Conservation (phyloP, 2,329 filamentous ascomycete species). For the Epichloe gansuensis region DNA sequence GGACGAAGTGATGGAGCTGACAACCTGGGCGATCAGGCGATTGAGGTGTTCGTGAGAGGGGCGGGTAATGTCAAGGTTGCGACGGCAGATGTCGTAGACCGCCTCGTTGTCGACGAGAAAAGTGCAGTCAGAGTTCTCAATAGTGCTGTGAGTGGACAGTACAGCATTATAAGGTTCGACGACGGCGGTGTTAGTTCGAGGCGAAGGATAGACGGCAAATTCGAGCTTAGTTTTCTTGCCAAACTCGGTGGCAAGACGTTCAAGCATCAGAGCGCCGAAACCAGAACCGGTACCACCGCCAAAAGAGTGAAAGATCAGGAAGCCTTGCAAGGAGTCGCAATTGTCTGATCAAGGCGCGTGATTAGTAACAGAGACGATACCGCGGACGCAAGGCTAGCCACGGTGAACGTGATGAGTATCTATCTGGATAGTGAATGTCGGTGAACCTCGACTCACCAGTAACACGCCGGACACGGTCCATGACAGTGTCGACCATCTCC, state of each 20-base stretch:
- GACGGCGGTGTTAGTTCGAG: constrained; percentile 56
- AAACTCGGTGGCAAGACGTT: constrained; percentile 61
- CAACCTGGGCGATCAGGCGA: constrained; percentile 60
- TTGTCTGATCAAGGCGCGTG: constrained; percentile 39
- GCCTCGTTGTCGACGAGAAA: constrained; percentile 67
- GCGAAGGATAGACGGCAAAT: constrained; percentile 60
- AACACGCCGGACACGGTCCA: constrained; percentile 58
- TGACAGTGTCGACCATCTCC: constrained; percentile 60
- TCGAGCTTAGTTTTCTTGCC: constrained; percentile 70
- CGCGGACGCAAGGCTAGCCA: not conserved
- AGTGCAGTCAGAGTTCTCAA: constrained; percentile 69
- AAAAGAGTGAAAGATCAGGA: constrained; percentile 65
- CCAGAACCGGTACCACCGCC: constrained; percentile 62
- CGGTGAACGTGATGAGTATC: not conserved
- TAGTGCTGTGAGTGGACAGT: constrained; percentile 62
- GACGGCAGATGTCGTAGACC: constrained; percentile 64
- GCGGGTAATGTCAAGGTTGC: constrained; percentile 57
- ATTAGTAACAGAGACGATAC: constrained; percentile 9
- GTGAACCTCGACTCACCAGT: constrained; percentile 37
- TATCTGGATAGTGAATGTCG: not conserved
- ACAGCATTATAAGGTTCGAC: constrained; percentile 67
- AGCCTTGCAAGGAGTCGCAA: constrained; percentile 60
- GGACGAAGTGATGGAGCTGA: constrained; percentile 63
- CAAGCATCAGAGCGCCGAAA: constrained; percentile 59
- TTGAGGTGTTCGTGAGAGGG: constrained; percentile 62